Base-by-base conservation (phyloP, 306 rosid genomes). In the Prunus padus region DNA sequence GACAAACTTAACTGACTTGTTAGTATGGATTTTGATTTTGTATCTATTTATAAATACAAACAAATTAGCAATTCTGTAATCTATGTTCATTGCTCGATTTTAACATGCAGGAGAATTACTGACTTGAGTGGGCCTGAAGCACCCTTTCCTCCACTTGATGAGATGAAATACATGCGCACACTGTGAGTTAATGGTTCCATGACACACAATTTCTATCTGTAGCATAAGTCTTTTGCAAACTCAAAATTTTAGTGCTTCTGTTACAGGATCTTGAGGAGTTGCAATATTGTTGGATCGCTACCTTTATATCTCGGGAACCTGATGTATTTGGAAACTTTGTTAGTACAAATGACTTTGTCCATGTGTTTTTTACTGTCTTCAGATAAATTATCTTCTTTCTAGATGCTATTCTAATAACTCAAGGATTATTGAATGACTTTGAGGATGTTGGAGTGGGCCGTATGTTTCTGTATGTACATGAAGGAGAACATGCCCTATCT, bases 101-200 rank as follows among this genome's bases (percentile, higher is more conserved):
- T 71, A 12, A 77, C 71, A 26, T 77, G 81, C 86, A 91, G 98
- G 89, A 89, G 96, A 79, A 87, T 93, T 62, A 88, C 81, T 66
- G 96, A 93, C 87, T 79, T 93, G 84, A 86, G 31, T 59, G 98
- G 96, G 65, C 61, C 83, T 47, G 84, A 65, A 71, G 80, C 89
- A 30, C 10, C 76, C 28, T 81, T 93, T 74, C 98, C 96, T 3
- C 64, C 20, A 23, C 85, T 93, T 26, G 20, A 44, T 51, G 57
- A 82, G 25, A 44, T 88, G 86, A 85, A 5, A 78, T 60, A 64
- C 8, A 52, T 80, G 81, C 67, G 62, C n/a, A 8, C 0, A 22
- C 25, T 93, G 98, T 91, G 85, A 91, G 96, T 88, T 80, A 11
- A 59, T 44, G 33, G 52, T 81, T 70, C 63, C 8, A 11, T 72